Evolutionary conservation across 2,329 filamentous ascomycete genomes (phyloP).

Genomic region (Tolypocladium nubicola): DNA sequence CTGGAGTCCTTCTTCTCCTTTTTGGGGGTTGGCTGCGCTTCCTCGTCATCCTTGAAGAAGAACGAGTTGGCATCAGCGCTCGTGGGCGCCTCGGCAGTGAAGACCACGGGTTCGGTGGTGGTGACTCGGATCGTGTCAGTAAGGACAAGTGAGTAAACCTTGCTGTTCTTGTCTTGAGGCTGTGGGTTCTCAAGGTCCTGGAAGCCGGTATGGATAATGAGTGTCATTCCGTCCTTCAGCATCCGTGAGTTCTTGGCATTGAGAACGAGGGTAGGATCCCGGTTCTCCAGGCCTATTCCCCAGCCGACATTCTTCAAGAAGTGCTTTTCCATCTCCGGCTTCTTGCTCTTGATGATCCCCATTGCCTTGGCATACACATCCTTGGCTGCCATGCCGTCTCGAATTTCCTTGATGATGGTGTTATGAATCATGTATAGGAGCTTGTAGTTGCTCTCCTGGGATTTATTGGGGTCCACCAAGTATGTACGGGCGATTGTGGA

Average conservation of each 20-base stretch:
- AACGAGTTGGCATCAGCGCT: slow-evolving; percentile 93
- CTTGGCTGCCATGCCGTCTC: slow-evolving; percentile 76
- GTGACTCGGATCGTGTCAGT: slow-evolving; percentile 90
- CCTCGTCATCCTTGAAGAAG: slow-evolving; percentile 96
- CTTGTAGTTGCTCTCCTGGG: slow-evolving; percentile 90
- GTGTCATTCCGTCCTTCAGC: slow-evolving; percentile 93
- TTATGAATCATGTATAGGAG: slow-evolving; percentile 77
- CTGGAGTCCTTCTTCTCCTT: slow-evolving; percentile 79
- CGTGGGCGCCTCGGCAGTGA: slow-evolving; percentile 85
- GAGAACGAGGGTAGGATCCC: slow-evolving; percentile 71
- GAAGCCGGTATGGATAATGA: slow-evolving; percentile 83
- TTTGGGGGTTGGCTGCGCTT: slow-evolving; percentile 75
- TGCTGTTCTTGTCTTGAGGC: slow-evolving; percentile 82
- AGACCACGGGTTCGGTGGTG: slow-evolving; percentile 67
- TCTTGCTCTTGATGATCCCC: slow-evolving; percentile 71
- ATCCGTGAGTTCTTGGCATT: slow-evolving; percentile 77
- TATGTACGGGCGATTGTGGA: slow-evolving; percentile 90
- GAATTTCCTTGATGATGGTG: slow-evolving; percentile 79
- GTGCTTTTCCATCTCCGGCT: slow-evolving; percentile 89
- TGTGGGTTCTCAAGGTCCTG: slow-evolving; percentile 80
- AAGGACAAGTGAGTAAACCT: slow-evolving; percentile 78
- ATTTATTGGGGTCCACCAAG: slow-evolving; percentile 92
- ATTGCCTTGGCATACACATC: slow-evolving; percentile 89
- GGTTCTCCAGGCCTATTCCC: slow-evolving; percentile 85
- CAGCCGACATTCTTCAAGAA: slow-evolving; percentile 88